Conservation (phyloP, 78 protist species). For the Fonticula alba region DNA sequence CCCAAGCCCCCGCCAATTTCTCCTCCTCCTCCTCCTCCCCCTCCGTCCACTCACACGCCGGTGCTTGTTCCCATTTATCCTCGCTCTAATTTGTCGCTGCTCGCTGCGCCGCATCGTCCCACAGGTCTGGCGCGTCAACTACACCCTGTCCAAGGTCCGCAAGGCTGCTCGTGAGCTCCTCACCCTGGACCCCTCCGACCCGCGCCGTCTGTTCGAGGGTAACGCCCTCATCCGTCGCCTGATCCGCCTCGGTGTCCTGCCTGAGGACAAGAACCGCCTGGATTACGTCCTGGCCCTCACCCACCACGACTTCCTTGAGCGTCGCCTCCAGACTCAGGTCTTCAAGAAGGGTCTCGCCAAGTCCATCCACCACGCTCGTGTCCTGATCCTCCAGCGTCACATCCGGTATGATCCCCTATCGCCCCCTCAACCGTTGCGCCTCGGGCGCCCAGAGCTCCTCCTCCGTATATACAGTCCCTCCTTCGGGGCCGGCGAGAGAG, state of each 20-base stretch:
- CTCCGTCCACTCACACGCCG: too few species aligned
- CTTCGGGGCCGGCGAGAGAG: neutral
- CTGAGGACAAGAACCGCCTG: conserved; percentile 72
- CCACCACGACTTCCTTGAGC: conserved; percentile 83
- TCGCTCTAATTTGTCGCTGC: neutral
- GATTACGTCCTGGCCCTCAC: conserved; percentile 95
- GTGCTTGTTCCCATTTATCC: neutral
- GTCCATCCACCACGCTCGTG: conserved; percentile 98
- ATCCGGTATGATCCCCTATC: conserved; percentile 53
- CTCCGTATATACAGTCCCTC: neutral
- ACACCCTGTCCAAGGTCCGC: conserved; percentile 90
- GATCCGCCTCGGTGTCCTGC: conserved; percentile 80
- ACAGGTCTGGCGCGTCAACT: conserved; percentile 73
- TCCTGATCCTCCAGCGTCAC: conserved; percentile 94
- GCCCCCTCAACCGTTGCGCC: too few species aligned
- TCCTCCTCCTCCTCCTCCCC: too few species aligned
- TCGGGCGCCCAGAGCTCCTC: too few species aligned
- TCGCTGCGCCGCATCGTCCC: neutral
- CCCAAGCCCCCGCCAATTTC: too few species aligned
- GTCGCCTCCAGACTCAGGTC: conserved; percentile 97
- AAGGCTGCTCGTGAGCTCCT: conserved; percentile 88
- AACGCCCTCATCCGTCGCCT: conserved; percentile 89
- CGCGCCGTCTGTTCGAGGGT: conserved; percentile 74
- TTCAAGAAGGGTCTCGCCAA: conserved; percentile 81
- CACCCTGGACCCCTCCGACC: conserved; percentile 79